These are phyloP conservation scores for Psidium guajava DNA, from an alignment of 345 rosid species.

Conservation along the genomic window DNA sequence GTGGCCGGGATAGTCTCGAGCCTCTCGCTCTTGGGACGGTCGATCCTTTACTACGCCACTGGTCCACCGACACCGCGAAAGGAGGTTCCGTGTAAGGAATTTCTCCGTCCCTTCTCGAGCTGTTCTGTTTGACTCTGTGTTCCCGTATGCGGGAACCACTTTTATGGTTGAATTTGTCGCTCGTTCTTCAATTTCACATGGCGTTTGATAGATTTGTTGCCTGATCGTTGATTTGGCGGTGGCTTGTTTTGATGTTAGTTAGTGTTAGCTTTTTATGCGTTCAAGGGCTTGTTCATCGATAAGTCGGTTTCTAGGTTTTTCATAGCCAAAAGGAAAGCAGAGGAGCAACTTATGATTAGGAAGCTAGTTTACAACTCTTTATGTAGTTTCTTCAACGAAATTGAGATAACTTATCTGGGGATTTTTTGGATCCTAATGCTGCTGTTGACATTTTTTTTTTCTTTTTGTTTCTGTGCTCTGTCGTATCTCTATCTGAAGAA, in stretches of 20 bases:
- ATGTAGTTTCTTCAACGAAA: not conserved
- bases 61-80: slow-evolving; percentile 30
- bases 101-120: not conserved
- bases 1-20: slow-evolving; percentile 78
- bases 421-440: not conserved
- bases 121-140: not conserved
- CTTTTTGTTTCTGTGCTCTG: not conserved
- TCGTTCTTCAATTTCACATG: not conserved
- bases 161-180: not conserved
- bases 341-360: not conserved
- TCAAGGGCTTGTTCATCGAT: not conserved
- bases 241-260: not conserved
- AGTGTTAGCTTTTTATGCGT: not conserved
- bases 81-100: slow-evolving; percentile 2
- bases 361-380: not conserved
- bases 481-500: not conserved
- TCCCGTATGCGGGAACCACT: not conserved
- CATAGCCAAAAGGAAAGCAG: not conserved
- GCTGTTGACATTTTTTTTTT: not conserved
- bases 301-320: not conserved
- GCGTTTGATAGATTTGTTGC: not conserved
- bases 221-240: not conserved
- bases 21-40: slow-evolving; percentile 58
- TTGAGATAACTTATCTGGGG: not conserved
- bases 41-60: slow-evolving; percentile 46